phyloP scores from a whole-genome alignment of 768 basidiomycete genomes.

The Mycena pura region DNA sequence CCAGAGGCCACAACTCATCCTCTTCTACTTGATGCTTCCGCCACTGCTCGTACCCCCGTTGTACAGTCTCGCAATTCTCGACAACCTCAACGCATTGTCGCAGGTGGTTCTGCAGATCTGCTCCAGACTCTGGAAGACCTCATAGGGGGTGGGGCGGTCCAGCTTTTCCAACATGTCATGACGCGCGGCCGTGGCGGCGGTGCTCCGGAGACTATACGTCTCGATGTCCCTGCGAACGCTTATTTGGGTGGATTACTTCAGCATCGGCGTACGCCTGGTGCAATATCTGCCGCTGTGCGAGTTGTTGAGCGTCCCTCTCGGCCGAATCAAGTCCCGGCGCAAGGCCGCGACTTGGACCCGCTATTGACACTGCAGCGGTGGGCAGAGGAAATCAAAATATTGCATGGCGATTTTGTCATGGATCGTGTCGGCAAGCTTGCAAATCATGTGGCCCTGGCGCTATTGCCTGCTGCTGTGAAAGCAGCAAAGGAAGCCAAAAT shows the following conservation, averaged over 20 bases:
- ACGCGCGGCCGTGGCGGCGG: slow-evolving; percentile 60
- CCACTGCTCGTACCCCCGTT: slow-evolving; percentile 48
- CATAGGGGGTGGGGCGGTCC: slow-evolving; percentile 80
- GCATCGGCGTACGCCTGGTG: slow-evolving; percentile 54
- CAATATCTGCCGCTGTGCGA: slow-evolving; percentile 63
- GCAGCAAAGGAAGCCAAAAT: slow-evolving; percentile 63
- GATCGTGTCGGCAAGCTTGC: slow-evolving; percentile 71
- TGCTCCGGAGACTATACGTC: slow-evolving; percentile 71
- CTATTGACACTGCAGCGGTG: slow-evolving; percentile 85
- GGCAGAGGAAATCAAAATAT: slow-evolving; percentile 85
- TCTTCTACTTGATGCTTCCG: slow-evolving; percentile 71
- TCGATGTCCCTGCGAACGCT: slow-evolving; percentile 78
- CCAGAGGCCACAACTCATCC: slow-evolving; percentile 83
- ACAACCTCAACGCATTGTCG: slow-evolving; percentile 62
- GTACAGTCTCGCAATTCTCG: slow-evolving; percentile 57
- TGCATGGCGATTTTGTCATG: slow-evolving; percentile 75
- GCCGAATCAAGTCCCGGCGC: slow-evolving; percentile 43
- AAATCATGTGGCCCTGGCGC: slow-evolving; percentile 73
- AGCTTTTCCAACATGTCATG: slow-evolving; percentile 85
- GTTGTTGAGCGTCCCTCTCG: slow-evolving; percentile 60
- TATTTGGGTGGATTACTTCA: slow-evolving; percentile 60
- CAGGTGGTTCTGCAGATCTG: slow-evolving; percentile 61
- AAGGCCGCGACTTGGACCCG: slow-evolving; percentile 76
- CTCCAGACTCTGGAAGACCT: slow-evolving; percentile 82
- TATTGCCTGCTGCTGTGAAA: slow-evolving; percentile 83